These are phyloP conservation scores for Cladophialophora psammophila DNA, from an alignment of 2,329 filamentous ascomycete genomes.

Conservation along the genomic window DNA sequence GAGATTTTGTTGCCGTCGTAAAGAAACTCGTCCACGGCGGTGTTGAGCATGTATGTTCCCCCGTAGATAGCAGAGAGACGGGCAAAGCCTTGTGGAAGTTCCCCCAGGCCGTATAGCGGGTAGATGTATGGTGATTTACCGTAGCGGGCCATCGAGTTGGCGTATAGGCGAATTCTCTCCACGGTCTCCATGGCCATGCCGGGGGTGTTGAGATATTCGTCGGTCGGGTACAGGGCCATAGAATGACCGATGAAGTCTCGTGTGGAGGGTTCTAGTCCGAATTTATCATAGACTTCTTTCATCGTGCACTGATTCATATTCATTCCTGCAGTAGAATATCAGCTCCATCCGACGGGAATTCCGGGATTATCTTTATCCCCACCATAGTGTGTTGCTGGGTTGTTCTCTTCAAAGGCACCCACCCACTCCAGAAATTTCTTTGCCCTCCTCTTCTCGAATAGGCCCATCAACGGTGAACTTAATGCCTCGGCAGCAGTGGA, in stretches of 20 bases:
- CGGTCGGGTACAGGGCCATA: slow-evolving; percentile 94
- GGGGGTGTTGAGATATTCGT: slow-evolving; percentile 78
- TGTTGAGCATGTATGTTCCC: slow-evolving; percentile 99
- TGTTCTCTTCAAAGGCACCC: slow-evolving; percentile 80
- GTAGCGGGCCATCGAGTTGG: slow-evolving; percentile 95
- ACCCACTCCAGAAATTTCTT: slow-evolving; percentile 98
- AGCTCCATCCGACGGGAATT: not conserved
- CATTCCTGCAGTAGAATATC: slow-evolving; percentile 62
- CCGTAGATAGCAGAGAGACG: slow-evolving; percentile 98
- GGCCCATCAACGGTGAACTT: slow-evolving; percentile 90
- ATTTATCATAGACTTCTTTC: slow-evolving; percentile 99
- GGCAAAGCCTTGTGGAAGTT: slow-evolving; percentile 96
- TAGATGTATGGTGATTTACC: slow-evolving; percentile 99
- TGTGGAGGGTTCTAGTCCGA: slow-evolving; percentile 85
- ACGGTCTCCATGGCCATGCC: slow-evolving; percentile 84
- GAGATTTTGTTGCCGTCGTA: slow-evolving; percentile 86
- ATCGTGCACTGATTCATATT: slow-evolving; percentile 81
- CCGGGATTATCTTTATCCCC: slow-evolving; percentile 43
- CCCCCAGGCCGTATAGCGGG: slow-evolving; percentile 94
- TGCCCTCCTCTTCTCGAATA: slow-evolving; percentile 97
- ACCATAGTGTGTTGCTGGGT: slow-evolving; percentile 91
- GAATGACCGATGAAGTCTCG: slow-evolving; percentile 97
- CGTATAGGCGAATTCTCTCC: slow-evolving; percentile 92
- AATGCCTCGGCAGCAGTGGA: slow-evolving; percentile 91
- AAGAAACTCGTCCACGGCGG: slow-evolving; percentile 84